phyloP scores from a whole-genome alignment of 345 rosid species.

The Camelina sativa region DNA sequence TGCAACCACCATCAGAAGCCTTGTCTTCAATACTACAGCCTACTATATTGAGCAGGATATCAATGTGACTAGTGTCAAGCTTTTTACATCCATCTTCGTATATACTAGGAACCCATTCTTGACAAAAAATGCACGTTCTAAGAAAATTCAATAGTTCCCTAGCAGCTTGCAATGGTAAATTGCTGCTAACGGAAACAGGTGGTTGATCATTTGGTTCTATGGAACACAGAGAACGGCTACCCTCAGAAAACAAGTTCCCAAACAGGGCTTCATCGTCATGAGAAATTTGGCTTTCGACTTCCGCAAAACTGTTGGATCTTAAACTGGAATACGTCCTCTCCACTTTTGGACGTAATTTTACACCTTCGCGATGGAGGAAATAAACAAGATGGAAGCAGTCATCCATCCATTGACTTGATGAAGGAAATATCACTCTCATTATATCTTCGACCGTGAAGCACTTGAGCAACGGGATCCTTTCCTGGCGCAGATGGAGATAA shows the following conservation, averaged over 20 bases:
- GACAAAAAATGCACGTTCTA: constrained; percentile 68
- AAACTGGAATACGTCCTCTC: constrained; percentile 68
- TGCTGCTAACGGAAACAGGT: constrained; percentile 58
- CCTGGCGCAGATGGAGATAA: constrained; percentile 56
- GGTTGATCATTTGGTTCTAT: constrained; percentile 75
- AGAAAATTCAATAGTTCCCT: constrained; percentile 74
- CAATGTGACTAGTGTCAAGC: constrained; percentile 67
- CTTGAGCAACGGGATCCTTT: constrained; percentile 69
- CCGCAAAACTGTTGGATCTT: constrained; percentile 65
- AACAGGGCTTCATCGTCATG: constrained; percentile 98
- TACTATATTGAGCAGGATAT: constrained; percentile 72
- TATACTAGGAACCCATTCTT: constrained; percentile 68
- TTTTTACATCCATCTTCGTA: constrained; percentile 73
- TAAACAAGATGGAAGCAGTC: constrained; percentile 66
- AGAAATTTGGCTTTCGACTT: constrained; percentile 72
- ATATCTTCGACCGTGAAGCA: constrained; percentile 65
- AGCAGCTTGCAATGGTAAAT: constrained; percentile 83
- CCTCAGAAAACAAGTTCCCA: constrained; percentile 93
- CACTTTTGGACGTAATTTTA: constrained; percentile 66
- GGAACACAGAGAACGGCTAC: constrained; percentile 73
- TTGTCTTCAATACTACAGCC: constrained; percentile 59
- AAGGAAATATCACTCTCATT: constrained; percentile 66
- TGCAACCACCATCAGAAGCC: constrained; percentile 52
- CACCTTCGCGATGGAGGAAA: constrained; percentile 83
- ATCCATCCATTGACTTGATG: constrained; percentile 82